Evolutionary conservation across 495 filamentous ascomycete genomes (phyloP), one percentile per base, ranked within the genome.

Genomic region (Penicillium verhagenii): DNA sequence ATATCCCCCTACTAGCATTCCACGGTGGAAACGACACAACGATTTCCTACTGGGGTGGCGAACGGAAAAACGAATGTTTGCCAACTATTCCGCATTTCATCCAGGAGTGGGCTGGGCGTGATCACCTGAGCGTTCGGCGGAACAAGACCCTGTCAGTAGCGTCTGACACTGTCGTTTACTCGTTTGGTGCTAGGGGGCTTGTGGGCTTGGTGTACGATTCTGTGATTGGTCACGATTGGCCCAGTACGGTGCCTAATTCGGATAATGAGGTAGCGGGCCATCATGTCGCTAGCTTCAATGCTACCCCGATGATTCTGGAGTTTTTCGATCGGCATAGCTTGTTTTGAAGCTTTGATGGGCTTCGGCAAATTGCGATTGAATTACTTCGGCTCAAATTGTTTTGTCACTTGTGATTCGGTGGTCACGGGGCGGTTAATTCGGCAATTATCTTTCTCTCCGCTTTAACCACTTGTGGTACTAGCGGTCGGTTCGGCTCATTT

Each of bases 161-260:
- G 7, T 24, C 19, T 10, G 28, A 50, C 14, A 26, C 47, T 1
- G 29, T 38, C 5, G 2, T 23, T 7, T 50, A 39, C 19, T 50
- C 47, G 1, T 50, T 39, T 25, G 47, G 47, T 4, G 1, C n/a
- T 16, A 19, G 29, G 11, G 47, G 31, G 13, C 18, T 50, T 18
- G 47, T 50, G 19, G 29, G 20, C n/a, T 37, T 37, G 21, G 18
- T 50, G 11, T 50, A 39, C 25, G 47, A 50, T 18, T 20, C 47
- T 8, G 47, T 50, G 21, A 50, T 50, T 9, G 47, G 47, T 37
- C 47, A 50, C 25, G 47, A 50, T 33, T 50, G 47, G 47, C 47
- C 47, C 20, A 50, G 47, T 19, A 50, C 47, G 14, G 21, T 50
- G 1, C 19, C 47, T 16, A 50, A 50, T 50, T 19, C n/a, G 2